Percentiles rank a stretch among this genome's conserved stretches.
Evolutionary conservation across 108 stramenopile species (phyloP).

Genomic region (Nitzschia sp.): DNA sequence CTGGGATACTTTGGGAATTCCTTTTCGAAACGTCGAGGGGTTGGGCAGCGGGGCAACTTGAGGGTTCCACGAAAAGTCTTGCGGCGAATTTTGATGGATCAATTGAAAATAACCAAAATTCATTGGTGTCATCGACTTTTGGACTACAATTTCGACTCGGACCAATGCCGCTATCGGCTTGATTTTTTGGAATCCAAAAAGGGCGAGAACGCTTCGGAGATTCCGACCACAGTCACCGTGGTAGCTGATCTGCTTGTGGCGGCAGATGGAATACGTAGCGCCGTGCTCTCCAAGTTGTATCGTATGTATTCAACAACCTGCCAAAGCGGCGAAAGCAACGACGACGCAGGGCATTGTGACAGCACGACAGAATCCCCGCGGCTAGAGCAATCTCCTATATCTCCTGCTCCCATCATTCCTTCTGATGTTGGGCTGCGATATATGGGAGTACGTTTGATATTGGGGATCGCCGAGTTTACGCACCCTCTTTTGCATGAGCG

Average conservation of each 20-base stretch:
- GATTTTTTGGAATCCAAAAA: background rate
- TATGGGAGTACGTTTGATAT: slow-evolving; percentile 70
- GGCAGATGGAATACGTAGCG: slow-evolving; percentile 84
- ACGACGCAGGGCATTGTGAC: background rate
- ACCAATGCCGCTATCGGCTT: slow-evolving; percentile 9
- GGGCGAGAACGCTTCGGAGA: background rate
- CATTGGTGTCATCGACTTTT: slow-evolving; percentile 38
- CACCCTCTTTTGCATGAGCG: slow-evolving; percentile 80
- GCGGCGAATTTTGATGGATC: slow-evolving; percentile 54
- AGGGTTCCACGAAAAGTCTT: slow-evolving; percentile 73
- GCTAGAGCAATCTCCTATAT: background rate
- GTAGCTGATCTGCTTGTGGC: slow-evolving; percentile 76
- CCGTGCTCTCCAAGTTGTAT: slow-evolving; percentile 47
- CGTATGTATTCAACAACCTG: background rate
- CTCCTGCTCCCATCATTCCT: background rate
- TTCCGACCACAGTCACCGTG: background rate
- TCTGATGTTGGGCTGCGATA: slow-evolving; percentile 26
- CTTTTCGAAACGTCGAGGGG: slow-evolving; percentile 50
- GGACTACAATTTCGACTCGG: slow-evolving; percentile 23
- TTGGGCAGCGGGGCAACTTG: slow-evolving; percentile 85
- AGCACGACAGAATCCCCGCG: background rate
- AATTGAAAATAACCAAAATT: slow-evolving; percentile 40
- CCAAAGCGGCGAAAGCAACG: background rate
- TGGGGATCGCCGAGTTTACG: slow-evolving; percentile 65
- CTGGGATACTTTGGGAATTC: slow-evolving; percentile 88